Base-by-base conservation (phyloP, 768 basidiomycete species). In the Hypsizygus marmoreus region DNA sequence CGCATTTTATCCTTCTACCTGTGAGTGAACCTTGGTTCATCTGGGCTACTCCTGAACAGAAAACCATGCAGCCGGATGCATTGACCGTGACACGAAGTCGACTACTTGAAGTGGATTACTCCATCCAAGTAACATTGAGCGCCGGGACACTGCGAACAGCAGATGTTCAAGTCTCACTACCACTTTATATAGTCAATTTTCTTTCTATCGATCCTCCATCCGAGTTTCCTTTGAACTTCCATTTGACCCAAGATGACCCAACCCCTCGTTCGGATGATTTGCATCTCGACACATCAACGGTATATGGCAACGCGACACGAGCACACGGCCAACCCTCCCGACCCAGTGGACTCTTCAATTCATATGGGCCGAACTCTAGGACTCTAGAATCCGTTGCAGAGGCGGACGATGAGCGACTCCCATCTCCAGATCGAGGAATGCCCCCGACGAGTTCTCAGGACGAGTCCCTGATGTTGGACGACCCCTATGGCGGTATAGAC, bases 201-300 rank as follows among this genome's bases (percentile, higher is more conserved):
- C 66, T 93, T 22, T 94, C 92, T 10, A 72, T 97, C 51, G 91
- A 95, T 62, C 89, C 91, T 16, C 86, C 86, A 10, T 84, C 84
- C 28, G 68, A 61, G 31, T 59, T 53, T 28, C 54, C 63, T 30
- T 45, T 63, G n/a, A n/a, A n/a, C n/a, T n/a, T n/a, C n/a, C n/a
- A n/a, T n/a, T n/a, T n/a, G n/a, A n/a, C n/a, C n/a, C n/a, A n/a
- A n/a, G n/a, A n/a, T n/a, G n/a, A n/a, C n/a, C n/a, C n/a, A n/a
- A n/a, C n/a, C n/a, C n/a, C n/a, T n/a, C n/a, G n/a, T n/a, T n/a
- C n/a, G n/a, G n/a, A n/a, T n/a, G n/a, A n/a, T n/a, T n/a, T n/a
- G n/a, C n/a, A n/a, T n/a, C n/a, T n/a, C n/a, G n/a, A n/a, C n/a
- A n/a, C n/a, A n/a, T n/a, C n/a, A n/a, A n/a, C n/a, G n/a, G n/a